phyloP scores from a whole-genome alignment of 225 moss, liverwort and hornwort genomes.

The Polytrichum commune region DNA sequence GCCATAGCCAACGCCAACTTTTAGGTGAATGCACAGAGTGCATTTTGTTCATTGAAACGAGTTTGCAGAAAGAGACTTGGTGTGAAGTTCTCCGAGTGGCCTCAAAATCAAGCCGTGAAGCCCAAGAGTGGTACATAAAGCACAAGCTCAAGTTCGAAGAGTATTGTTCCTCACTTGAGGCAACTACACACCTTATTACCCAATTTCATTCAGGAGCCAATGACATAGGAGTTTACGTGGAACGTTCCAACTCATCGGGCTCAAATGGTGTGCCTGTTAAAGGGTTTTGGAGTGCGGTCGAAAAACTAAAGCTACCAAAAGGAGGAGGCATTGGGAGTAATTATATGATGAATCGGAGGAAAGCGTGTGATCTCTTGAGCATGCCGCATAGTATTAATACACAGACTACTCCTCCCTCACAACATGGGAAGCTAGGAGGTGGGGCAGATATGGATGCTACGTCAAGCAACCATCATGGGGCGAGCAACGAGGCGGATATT shows the following conservation, averaged over 20 bases:
- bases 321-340: no score
- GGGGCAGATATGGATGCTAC: no score
- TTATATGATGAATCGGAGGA: no score
- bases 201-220: conserved; percentile 10
- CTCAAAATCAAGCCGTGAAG: conserved; percentile 17
- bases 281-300: neutral
- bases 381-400: no score
- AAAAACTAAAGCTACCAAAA: neutral
- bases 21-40: conserved; percentile 42
- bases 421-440: no score
- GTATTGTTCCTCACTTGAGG: conserved; percentile 29
- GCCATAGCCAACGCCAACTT: conserved; percentile 28
- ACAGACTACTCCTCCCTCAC: no score
- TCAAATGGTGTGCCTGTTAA: neutral
- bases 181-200: conserved; percentile 27
- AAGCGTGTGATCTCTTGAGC: no score
- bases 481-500: no score
- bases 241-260: neutral
- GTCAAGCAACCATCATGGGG: no score
- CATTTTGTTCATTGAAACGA: conserved; percentile 44
- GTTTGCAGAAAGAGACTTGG: conserved; percentile 56
- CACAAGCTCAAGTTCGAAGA: conserved; percentile 48
- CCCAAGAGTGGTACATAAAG: conserved; percentile 33
- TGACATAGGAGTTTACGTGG: neutral
- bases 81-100: conserved; percentile 45